Percentiles rank a stretch among this genome's conserved stretches.
phyloP scores from a whole-genome alignment of 2,329 filamentous ascomycete genomes.

The Aspergillus vadensis region DNA sequence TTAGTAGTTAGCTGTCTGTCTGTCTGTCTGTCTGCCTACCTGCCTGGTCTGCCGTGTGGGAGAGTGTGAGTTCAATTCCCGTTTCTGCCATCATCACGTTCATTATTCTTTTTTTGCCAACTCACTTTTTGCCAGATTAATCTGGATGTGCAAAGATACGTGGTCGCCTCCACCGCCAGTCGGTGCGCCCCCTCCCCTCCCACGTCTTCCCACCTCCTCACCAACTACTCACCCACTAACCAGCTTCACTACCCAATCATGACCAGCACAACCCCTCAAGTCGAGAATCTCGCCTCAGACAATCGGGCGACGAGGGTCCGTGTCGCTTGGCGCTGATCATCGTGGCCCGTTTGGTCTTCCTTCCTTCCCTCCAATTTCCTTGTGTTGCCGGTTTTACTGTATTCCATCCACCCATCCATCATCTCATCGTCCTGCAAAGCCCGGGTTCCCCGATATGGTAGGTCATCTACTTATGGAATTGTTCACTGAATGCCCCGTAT shows the following conservation, averaged over 20 bases:
- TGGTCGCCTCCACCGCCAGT: conserved; percentile 28
- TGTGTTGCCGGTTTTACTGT: too few species aligned
- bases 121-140: background rate
- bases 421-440: too few species aligned
- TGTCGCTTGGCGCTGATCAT: conserved; percentile 3
- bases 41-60: too few species aligned
- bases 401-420: too few species aligned
- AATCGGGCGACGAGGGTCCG: conserved; percentile 4
- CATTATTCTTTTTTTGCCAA: background rate
- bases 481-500: background rate
- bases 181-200: conserved; percentile 9
- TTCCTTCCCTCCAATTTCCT: too few species aligned
- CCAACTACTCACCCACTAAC: background rate
- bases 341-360: background rate
- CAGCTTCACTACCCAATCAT: background rate
- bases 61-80: too few species aligned
- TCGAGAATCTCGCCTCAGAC: background rate
- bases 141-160: conserved; percentile 15
- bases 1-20: too few species aligned
- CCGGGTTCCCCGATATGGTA: background rate
- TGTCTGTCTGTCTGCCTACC: too few species aligned
- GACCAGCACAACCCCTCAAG: background rate
- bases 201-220: conserved; percentile 1
- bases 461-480: background rate
- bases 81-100: too few species aligned